These are phyloP conservation scores for Colletotrichum brevisporum DNA, from an alignment of 2,329 filamentous ascomycete genomes.

Conservation along the genomic window DNA sequence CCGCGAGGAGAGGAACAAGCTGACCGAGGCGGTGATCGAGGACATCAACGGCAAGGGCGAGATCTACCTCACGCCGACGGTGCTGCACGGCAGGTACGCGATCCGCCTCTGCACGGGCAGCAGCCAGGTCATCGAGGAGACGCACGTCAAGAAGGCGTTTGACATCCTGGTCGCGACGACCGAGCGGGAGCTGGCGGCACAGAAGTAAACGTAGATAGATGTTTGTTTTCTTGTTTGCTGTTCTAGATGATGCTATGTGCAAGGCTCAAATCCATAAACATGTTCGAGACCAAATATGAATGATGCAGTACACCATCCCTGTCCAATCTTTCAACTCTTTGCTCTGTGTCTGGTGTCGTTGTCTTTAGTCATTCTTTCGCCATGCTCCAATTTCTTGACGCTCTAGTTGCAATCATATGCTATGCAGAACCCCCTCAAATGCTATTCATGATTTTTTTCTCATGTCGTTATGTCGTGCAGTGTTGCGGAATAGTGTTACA, in stretches of 20 bases:
- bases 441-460: background rate
- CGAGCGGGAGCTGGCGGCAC: slow-evolving; percentile 63
- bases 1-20: slow-evolving; percentile 70
- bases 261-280: background rate
- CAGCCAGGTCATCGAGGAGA: slow-evolving; percentile 79
- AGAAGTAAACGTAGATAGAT: slow-evolving; percentile 25
- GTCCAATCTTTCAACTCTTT: background rate
- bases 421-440: background rate
- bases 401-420: background rate
- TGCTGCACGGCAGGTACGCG: slow-evolving; percentile 80
- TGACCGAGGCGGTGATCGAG: slow-evolving; percentile 84
- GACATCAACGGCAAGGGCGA: slow-evolving; percentile 79
- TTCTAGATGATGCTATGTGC: slow-evolving; percentile 36
- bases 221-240: slow-evolving; percentile 45
- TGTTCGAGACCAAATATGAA: background rate
- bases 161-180: slow-evolving; percentile 77
- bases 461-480: slow-evolving; percentile 10
- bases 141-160: slow-evolving; percentile 81
- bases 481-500: slow-evolving; percentile 3
- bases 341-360: slow-evolving; percentile 1
- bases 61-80: slow-evolving; percentile 86
- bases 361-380: background rate
- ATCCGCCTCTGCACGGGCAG: slow-evolving; percentile 84
- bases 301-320: background rate
- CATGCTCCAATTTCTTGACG: slow-evolving; percentile 3